These are phyloP conservation scores for Ustilago lituana DNA, from an alignment of 1,284 basidiomycete genomes.

Conservation along the genomic window DNA sequence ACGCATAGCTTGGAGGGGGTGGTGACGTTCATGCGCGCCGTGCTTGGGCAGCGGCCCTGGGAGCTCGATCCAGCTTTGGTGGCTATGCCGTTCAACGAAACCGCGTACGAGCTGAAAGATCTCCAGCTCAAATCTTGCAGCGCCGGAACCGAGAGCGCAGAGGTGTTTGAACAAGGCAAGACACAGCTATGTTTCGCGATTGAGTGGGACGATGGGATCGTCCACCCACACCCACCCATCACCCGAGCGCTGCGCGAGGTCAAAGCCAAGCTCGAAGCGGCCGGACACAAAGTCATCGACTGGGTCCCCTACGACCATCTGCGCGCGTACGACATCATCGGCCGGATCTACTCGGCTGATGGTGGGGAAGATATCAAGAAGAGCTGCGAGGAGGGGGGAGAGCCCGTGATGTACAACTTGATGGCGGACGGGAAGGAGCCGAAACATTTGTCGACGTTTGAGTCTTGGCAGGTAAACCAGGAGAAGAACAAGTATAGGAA, in stretches of 20 bases:
- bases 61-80: constrained; percentile 70
- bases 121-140: constrained; percentile 26
- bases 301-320: constrained; percentile 30
- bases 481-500: constrained; percentile 69
- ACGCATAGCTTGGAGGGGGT: constrained; percentile 73
- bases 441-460: constrained; percentile 68
- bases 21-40: constrained; percentile 74
- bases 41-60: constrained; percentile 75
- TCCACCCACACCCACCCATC: constrained; percentile 67
- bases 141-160: constrained; percentile 5
- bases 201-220: constrained; percentile 66
- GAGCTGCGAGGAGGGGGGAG: constrained; percentile 48
- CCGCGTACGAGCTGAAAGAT: constrained; percentile 31
- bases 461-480: constrained; percentile 72
- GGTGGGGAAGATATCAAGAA: constrained; percentile 50
- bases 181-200: constrained; percentile 38
- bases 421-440: constrained; percentile 6
- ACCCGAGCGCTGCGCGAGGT: constrained; percentile 62
- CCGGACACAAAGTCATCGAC: constrained; percentile 56
- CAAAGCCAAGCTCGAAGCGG: constrained; percentile 51
- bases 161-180: not conserved
- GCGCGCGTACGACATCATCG: constrained; percentile 61
- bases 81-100: constrained; percentile 45
- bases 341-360: constrained; percentile 48
- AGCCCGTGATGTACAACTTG: constrained; percentile 41